Evolutionary conservation across 768 basidiomycete genomes (phyloP), one percentile per base, ranked within the genome.

Genomic region (Phlebiopsis gigantea): DNA sequence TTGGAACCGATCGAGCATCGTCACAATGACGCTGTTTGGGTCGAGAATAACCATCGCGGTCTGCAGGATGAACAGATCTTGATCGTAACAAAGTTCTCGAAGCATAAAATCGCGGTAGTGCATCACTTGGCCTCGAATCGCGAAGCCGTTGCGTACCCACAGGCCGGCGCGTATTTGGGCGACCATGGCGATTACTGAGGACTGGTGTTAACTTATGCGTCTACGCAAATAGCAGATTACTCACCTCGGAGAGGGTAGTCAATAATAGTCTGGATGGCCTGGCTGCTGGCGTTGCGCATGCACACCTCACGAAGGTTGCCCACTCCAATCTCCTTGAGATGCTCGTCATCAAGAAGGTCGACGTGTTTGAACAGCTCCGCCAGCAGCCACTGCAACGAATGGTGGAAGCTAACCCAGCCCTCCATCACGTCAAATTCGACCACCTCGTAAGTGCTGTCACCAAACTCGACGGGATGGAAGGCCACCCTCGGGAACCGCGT

Each of bases 61-160:
- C 72, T 98, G 95, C 2, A 98, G 79, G 58, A 96, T 82, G 76
- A 87, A 94, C 17, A 97, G 76, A 62, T 93, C 97, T 69, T 98
- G 94, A 69, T 99, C 97, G 67, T 96, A 95, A 65, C 96, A 97
- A 5, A 93, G 79, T 69, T 99, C 97, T 19, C 96, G 87, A 24
- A 98, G 83, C 81, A 90, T 88, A 70, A 93, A 93, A 68, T 98
- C 96, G 25, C 94, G 88, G 69, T 99, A 99, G 68, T 98, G 96
- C 52, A 95, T 80, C 4, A 94, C 77, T 69, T 98, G 97, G 0
- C 94, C 93, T 1, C 96, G 87, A 62, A 98, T 95, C 15, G 89
- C 89, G 65, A 94, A 91, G 3, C 97, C 97, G 63, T 99, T 99
- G 53, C 96, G 88, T 7, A 97, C 95, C 97, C 97, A 99, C 4